Evolutionary conservation across 768 basidiomycete genomes (phyloP), one percentile per base, ranked within the genome.

Genomic region (Russula dissimulans): DNA sequence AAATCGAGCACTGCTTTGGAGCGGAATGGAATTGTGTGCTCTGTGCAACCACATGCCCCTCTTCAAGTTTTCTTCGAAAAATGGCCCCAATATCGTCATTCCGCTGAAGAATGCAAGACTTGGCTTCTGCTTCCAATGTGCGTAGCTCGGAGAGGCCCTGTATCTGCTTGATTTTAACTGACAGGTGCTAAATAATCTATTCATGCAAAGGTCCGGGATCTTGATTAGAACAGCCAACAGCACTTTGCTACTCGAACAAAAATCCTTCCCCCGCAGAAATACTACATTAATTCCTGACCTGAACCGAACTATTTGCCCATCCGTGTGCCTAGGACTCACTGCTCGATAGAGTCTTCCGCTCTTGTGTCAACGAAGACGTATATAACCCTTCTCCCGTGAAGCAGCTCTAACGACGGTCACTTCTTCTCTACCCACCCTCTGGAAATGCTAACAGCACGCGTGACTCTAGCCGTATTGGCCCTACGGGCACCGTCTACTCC

Each of bases 391-490:
- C 15, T 42, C 36, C 10, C 11, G 32, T 18, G 11, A n/a, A n/a
- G 22, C 38, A 5, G 7, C 12, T 31, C n/a, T 17, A 11, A 49
- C 9, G 9, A 1, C 7, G 46, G 42, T 11, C 42, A 53, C 22
- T 41, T 47, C 14, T 4, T 36, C 15, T 57, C 56, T 14, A 34
- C 22, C 22, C 17, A n/a, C 10, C 26, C 10, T 38, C 32, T 15
- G 44, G 17, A 14, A 41, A 62, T 62, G 61, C 26, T 57, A 18
- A 18, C 51, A 32, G 47, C 29, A 32, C 50, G 34, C 44, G 32
- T n/a, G 26, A 48, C 51, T 8, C n/a, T 62, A 26, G 56, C 51
- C 38, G 22, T 42, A 14, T 32, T 62, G 32, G 61, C 56, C 32
- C 14, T 36, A 39, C 51, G 31, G 42, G 22, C 46, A 2, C 50